Evolutionary conservation across 1,284 basidiomycete species (phyloP).

Genomic region (Malassezia caprae): DNA sequence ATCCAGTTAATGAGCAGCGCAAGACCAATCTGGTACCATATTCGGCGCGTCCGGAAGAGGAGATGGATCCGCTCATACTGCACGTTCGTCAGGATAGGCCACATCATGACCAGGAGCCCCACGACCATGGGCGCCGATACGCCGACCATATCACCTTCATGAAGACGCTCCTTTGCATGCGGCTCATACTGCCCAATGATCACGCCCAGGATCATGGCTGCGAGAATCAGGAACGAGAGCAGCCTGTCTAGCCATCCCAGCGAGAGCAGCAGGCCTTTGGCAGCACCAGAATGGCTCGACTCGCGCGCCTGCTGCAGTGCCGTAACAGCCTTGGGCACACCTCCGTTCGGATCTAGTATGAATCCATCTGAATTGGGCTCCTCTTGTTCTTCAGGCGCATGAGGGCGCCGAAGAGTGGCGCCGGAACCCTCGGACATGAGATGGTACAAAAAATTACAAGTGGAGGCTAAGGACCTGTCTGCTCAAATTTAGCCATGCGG

Average conservation of each 20-base stretch:
- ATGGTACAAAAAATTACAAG: background rate
- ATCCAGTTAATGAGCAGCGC: conserved; percentile 74
- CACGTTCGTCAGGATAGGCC: conserved; percentile 65
- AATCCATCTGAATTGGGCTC: conserved; percentile 21
- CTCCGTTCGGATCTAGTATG: conserved; percentile 23
- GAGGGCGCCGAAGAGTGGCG: background rate
- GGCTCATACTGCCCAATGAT: conserved; percentile 56
- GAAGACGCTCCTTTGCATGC: conserved; percentile 27
- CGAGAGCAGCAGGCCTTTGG: conserved; percentile 26
- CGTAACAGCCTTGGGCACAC: conserved; percentile 22
- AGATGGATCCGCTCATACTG: conserved; percentile 63
- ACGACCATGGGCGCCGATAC: conserved; percentile 43
- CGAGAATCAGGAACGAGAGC: conserved; percentile 61
- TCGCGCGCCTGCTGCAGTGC: conserved; percentile 25
- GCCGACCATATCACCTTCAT: conserved; percentile 43
- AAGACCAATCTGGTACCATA: conserved; percentile 65
- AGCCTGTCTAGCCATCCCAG: conserved; percentile 59
- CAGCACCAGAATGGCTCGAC: conserved; percentile 17
- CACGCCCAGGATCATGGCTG: conserved; percentile 70
- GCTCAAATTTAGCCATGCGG: conserved; percentile 11
- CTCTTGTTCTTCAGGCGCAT: background rate
- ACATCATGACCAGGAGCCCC: conserved; percentile 72
- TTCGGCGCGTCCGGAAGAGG: conserved; percentile 55
- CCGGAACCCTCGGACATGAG: background rate
- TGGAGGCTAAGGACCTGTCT: background rate